phyloP scores from a whole-genome alignment of 179 eudicot genomes.

The Beta lomatogona region DNA sequence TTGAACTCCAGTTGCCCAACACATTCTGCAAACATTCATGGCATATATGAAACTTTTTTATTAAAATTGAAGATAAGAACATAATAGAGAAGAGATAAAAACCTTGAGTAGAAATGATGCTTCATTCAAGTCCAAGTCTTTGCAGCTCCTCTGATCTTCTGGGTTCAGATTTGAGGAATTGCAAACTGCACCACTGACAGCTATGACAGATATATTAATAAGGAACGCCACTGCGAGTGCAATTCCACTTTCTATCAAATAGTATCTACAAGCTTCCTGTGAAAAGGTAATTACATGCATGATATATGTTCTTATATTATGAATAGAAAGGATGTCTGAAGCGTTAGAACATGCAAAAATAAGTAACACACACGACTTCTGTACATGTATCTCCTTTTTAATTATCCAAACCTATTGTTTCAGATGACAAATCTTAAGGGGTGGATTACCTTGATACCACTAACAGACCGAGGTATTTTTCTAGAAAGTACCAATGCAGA shows the following conservation, averaged over 20 bases:
- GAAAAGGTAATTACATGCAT: constrained; percentile 9
- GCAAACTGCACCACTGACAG: constrained; percentile 95
- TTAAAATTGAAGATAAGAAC: too few species aligned
- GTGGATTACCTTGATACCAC: constrained; percentile 67
- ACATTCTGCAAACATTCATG: constrained; percentile 59
- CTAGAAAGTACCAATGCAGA: constrained; percentile 97
- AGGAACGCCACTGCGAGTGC: constrained; percentile 83
- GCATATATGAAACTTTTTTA: too few species aligned
- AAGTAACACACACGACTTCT: neutral
- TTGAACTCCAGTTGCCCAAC: constrained; percentile 96
- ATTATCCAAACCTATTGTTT: too few species aligned
- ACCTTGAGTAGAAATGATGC: constrained; percentile 92
- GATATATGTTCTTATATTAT: neutral
- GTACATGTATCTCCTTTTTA: neutral
- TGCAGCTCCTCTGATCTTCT: constrained; percentile 71
- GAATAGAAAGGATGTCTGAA: neutral
- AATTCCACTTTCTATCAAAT: constrained; percentile 84
- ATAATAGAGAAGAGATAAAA: constrained; percentile 1
- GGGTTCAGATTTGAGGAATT: constrained; percentile 55
- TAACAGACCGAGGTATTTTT: constrained; percentile 82
- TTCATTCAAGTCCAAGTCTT: constrained; percentile 79
- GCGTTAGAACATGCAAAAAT: neutral
- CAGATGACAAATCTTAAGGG: neutral
- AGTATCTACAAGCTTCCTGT: constrained; percentile 95
- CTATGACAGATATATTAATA: constrained; percentile 83